Base-by-base conservation (phyloP, 139 green algal species). In the Chlamydomonas schloesseri region DNA sequence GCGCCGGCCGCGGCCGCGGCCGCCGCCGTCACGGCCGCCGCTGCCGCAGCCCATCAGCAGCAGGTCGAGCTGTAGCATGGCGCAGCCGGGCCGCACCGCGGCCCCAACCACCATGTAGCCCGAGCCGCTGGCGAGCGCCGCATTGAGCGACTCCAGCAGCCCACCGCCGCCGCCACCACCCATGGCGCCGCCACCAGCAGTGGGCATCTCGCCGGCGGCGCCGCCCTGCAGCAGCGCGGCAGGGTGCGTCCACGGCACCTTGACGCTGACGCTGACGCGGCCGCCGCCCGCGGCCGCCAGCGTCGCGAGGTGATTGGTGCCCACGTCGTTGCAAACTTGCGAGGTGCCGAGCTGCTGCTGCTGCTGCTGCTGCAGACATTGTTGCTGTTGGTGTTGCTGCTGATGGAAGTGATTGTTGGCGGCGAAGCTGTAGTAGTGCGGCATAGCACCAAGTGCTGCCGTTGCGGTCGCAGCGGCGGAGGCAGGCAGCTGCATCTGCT, bases 61-160 rank as follows among this genome's bases (percentile, higher is more conserved):
- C 18, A 84, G 64, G 5, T 84, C 78, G 0, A 84, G 17, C 47
- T 84, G 64, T 46, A 84, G 14, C 4, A 84, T 4, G 15, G 65
- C 57, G 29, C 78, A 84, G 46, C 78, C 78, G 18, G 64, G 78
- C 5, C 78, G 62, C 28, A 84, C 78, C 17, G 42, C 64, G 33
- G 78, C 78, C 20, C 78, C 78, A 5, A 84, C 78, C 64, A 84
- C 78, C 78, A 84, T 84, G 78, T 84, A 84, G 28, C 78, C 78
- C 8, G 78, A 84, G 64, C 78, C 78, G 64, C 46, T 75, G 29
- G 78, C 33, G 15, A 84, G 78, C 4, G 78, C 78, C 46, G 74
- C 64, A 20, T 84, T 84, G 0, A 84, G 64, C 29, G 64, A 75
- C 62, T 84, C 78, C 29, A 84, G 42, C 64, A 84, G 65, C 3